phyloP scores from a whole-genome alignment of 495 filamentous ascomycete genomes.

The Penicillium cataractarum region DNA sequence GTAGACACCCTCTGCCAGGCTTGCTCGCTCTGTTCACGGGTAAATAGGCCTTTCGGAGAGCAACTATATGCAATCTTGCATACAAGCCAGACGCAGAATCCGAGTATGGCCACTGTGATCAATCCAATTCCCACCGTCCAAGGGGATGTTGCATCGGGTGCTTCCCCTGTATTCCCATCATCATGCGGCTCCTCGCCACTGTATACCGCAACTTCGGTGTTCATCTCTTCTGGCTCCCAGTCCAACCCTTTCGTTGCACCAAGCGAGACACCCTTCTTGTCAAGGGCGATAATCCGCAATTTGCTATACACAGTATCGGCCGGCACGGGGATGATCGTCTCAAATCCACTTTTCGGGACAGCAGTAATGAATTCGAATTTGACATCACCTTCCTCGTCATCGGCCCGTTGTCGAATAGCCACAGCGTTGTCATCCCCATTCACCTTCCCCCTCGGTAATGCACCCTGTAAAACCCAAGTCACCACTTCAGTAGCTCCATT shows the following conservation, averaged over 20 bases:
- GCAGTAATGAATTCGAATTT: slow-evolving; percentile 30
- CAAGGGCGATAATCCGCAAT: slow-evolving; percentile 23
- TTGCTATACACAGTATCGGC: slow-evolving; percentile 9
- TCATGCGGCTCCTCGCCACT: neutral
- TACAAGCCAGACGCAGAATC: slow-evolving; percentile 16
- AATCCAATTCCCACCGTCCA: slow-evolving; percentile 20
- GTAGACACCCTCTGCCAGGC: slow-evolving; percentile 6
- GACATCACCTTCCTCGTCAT: neutral
- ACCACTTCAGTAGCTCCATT: slow-evolving; percentile 48
- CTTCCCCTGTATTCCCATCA: neutral
- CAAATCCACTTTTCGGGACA: slow-evolving; percentile 37
- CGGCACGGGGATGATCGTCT: slow-evolving; percentile 35
- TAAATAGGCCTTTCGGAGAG: neutral
- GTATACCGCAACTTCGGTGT: slow-evolving; percentile 11
- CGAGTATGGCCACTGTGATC: slow-evolving; percentile 9
- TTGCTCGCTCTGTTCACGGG: neutral
- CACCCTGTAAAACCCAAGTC: slow-evolving; percentile 40
- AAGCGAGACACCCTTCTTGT: slow-evolving; percentile 10
- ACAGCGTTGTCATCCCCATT: neutral
- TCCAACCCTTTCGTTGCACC: slow-evolving; percentile 9
- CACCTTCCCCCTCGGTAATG: slow-evolving; percentile 14
- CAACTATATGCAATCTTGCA: neutral
- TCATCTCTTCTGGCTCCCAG: slow-evolving; percentile 23
- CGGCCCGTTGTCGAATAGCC: neutral
- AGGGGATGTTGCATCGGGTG: neutral